These are phyloP conservation scores for Huntiella moniliformis DNA, from an alignment of 2,329 filamentous ascomycete species.

Conservation along the genomic window DNA sequence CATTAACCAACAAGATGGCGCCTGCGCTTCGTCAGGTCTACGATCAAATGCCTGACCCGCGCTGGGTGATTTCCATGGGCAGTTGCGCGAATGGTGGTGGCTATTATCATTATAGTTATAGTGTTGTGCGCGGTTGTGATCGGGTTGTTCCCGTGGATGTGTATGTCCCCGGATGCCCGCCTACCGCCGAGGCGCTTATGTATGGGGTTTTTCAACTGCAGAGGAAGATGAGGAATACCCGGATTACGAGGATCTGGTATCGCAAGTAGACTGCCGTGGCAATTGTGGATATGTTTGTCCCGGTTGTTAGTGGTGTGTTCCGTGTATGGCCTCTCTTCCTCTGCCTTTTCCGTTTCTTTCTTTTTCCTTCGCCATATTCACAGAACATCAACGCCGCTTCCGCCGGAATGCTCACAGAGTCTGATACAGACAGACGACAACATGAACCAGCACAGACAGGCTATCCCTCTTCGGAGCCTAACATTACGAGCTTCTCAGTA, in stretches of 20 bases:
- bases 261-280: slow-evolving; percentile 24
- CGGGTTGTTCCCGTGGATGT: slow-evolving; percentile 63
- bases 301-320: not conserved
- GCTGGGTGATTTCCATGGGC: slow-evolving; percentile 73
- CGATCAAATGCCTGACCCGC: slow-evolving; percentile 85
- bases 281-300: not conserved
- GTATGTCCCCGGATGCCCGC: slow-evolving; percentile 59
- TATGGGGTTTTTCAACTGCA: slow-evolving; percentile 55
- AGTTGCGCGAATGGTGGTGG: slow-evolving; percentile 71
- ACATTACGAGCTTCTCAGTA: too few species aligned
- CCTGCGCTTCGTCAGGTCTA: slow-evolving; percentile 79
- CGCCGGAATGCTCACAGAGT: not conserved
- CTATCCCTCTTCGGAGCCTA: too few species aligned
- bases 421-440: slow-evolving; percentile 2
- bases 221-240: slow-evolving; percentile 50
- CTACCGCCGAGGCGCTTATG: slow-evolving; percentile 42
- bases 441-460: not conserved
- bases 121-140: slow-evolving; percentile 56
- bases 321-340: not conserved
- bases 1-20: slow-evolving; percentile 91
- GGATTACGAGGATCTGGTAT: slow-evolving; percentile 39
- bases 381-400: not conserved
- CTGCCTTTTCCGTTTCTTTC: not conserved
- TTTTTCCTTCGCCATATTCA: not conserved
- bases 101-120: slow-evolving; percentile 77